These are phyloP conservation scores for Parsonsia alboflavescens DNA, from an alignment of 257 asterid genomes.

Conservation along the genomic window DNA sequence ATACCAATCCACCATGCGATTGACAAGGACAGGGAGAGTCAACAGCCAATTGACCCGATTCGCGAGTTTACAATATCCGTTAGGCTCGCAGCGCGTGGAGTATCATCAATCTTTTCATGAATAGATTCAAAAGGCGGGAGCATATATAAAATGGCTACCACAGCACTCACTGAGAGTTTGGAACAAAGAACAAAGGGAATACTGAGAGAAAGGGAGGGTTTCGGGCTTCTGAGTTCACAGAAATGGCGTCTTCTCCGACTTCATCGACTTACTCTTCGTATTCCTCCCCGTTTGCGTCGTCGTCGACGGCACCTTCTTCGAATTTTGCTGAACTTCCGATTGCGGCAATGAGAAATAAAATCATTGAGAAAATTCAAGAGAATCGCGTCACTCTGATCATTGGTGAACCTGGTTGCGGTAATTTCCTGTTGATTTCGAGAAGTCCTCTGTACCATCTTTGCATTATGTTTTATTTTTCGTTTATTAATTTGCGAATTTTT, in stretches of 20 bases:
- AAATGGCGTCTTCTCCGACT: slow-evolving; percentile 54
- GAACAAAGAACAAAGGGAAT: background rate
- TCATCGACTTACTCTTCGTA: slow-evolving; percentile 28
- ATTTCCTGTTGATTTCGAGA: background rate
- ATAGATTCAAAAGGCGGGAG: background rate
- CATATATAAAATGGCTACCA: background rate
- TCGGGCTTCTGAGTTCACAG: slow-evolving; percentile 1
- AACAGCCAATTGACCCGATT: background rate
- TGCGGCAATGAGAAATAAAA: slow-evolving; percentile 46
- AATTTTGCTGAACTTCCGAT: slow-evolving; percentile 59
- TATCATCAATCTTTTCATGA: too few species aligned
- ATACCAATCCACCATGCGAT: background rate
- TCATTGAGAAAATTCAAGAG: slow-evolving; percentile 66
- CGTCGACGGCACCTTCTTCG: slow-evolving; percentile 23
- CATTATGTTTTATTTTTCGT: background rate
- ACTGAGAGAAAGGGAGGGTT: background rate
- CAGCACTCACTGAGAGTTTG: background rate
- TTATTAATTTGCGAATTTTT: background rate
- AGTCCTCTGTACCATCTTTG: background rate
- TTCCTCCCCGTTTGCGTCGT: slow-evolving; percentile 24
- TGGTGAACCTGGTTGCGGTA: slow-evolving; percentile 98
- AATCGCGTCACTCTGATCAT: slow-evolving; percentile 89
- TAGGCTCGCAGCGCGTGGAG: background rate
- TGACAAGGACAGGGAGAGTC: background rate
- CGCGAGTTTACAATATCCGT: background rate